Evolutionary conservation across 352 stramenopile genomes (phyloP), one percentile per base, ranked within the genome.

Genomic region (Pythium scleroteichum): DNA sequence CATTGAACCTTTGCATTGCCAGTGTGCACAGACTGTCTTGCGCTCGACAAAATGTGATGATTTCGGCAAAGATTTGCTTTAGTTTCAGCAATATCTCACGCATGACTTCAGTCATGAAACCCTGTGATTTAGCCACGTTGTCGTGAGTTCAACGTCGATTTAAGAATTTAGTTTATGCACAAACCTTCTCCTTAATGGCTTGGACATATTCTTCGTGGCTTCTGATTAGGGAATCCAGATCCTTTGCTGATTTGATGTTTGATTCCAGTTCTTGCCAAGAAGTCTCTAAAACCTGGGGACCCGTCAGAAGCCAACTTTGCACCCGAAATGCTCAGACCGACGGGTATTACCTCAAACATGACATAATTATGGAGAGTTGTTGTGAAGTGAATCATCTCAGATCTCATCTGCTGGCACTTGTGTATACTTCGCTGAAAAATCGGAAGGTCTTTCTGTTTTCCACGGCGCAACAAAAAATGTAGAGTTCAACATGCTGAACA

Each of bases 381-480:
- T 22, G 94, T 96, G 69, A 99, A 98, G 69, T 99, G 96, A 56
- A 98, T 96, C 97, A 99, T 99, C 45, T 98, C 88, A 22, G 97
- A 97, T 27, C 97, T 88, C 48, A 98, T 85, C 16, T 99, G 82
- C 55, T 98, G 94, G 62, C 96, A 97, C 33, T 86, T 88, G 72
- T 98, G 91, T 24, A 99, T 79, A 19, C 97, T 49, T 10, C 57
- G 51, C n/a, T 62, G 53, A 59, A 67, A 72, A n/a, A 40, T 33
- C 13, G 17, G 59, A 2, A 75, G 46, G 14, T 63, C 53, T 66
- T 66, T 63, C 58, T 72, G 48, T 19, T 51, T 10, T 33, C 32
- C 50, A 39, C 39, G 8, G 17, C 12, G 2, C 19, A 46, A 14
- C 17, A 22, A n/a, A 24, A 41, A 23, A n/a, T 22, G 41, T 17